These are phyloP conservation scores for Mycena maculata DNA, from an alignment of 768 basidiomycete genomes.

Conservation along the genomic window DNA sequence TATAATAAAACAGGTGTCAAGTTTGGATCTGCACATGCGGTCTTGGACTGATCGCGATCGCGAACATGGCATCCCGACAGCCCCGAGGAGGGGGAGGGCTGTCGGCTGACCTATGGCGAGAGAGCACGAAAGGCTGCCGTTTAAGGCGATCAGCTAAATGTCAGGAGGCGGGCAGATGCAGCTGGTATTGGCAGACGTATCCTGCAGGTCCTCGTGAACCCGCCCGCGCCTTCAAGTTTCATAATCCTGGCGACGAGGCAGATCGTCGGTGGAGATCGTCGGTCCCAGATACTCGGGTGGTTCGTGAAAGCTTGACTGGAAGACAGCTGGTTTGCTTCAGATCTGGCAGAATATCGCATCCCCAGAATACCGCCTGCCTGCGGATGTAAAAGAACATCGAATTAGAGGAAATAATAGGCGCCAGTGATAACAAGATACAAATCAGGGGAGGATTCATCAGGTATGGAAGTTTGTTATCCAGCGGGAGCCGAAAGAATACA, in stretches of 20 bases:
- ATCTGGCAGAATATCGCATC: conserved; percentile 28
- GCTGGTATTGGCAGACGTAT: conserved; percentile 20
- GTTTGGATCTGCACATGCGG: conserved; percentile 25
- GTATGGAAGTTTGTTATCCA: too few relatives aligned
- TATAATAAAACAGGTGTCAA: not conserved
- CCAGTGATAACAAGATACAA: conserved; percentile 9
- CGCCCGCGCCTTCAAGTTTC: not conserved
- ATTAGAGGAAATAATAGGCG: not conserved
- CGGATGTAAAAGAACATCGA: not conserved
- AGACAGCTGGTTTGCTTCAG: conserved; percentile 25
- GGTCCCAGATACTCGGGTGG: conserved; percentile 9
- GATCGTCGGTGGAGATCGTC: conserved; percentile 5
- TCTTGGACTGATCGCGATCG: conserved; percentile 17
- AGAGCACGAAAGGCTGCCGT: conserved; percentile 14
- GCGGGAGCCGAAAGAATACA: too few relatives aligned
- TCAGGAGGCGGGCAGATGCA: conserved; percentile 14
- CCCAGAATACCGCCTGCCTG: conserved; percentile 16
- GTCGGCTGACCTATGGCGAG: conserved; percentile 17
- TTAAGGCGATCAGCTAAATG: conserved; percentile 27
- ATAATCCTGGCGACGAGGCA: not conserved
- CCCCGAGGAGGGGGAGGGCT: conserved; percentile 7
- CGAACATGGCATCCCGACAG: not conserved
- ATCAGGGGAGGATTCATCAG: not conserved
- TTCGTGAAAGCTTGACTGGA: conserved; percentile 5
- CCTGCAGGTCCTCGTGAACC: conserved; percentile 9